These are phyloP conservation scores for Pestalotiopsis fici DNA, from an alignment of 2,329 filamentous ascomycete genomes.

Conservation along the genomic window DNA sequence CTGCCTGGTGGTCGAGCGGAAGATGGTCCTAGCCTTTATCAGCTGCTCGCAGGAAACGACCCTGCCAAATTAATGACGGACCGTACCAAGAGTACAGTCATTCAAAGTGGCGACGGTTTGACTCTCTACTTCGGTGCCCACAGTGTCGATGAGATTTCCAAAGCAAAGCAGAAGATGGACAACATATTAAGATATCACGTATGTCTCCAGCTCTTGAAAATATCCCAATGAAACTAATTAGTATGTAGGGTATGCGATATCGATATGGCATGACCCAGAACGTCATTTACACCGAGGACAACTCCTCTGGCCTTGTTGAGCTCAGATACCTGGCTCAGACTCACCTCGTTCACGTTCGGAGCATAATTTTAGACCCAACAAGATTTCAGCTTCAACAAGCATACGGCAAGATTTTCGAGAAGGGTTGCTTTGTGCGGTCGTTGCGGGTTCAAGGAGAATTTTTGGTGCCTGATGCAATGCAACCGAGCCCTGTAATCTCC, in stretches of 20 bases:
- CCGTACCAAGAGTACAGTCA: conserved; percentile 1
- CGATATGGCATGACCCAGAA: background rate
- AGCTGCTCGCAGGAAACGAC: background rate
- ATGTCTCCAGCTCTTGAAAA: background rate
- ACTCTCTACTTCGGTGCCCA: conserved; percentile 9
- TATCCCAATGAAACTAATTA: background rate
- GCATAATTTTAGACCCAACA: conserved; percentile 4
- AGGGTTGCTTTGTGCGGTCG: conserved; percentile 4
- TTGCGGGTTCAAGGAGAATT: background rate
- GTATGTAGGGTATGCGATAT: background rate
- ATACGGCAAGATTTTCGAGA: conserved; percentile 7
- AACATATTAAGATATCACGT: conserved; percentile 11
- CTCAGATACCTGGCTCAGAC: conserved; percentile 10
- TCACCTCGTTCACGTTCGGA: background rate
- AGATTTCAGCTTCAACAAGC: background rate
- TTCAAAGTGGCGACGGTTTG: conserved; percentile 4
- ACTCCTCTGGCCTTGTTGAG: conserved; percentile 1
- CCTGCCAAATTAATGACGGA: background rate
- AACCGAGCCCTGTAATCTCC: background rate
- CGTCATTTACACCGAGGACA: conserved; percentile 2
- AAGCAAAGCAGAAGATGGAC: conserved; percentile 6
- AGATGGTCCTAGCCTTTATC: conserved; percentile 2
- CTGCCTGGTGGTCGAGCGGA: background rate
- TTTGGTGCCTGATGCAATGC: background rate
- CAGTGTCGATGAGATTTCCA: background rate